Conservation (phyloP, 1,284 basidiomycete genomes). For the Ustilago hordei region DNA sequence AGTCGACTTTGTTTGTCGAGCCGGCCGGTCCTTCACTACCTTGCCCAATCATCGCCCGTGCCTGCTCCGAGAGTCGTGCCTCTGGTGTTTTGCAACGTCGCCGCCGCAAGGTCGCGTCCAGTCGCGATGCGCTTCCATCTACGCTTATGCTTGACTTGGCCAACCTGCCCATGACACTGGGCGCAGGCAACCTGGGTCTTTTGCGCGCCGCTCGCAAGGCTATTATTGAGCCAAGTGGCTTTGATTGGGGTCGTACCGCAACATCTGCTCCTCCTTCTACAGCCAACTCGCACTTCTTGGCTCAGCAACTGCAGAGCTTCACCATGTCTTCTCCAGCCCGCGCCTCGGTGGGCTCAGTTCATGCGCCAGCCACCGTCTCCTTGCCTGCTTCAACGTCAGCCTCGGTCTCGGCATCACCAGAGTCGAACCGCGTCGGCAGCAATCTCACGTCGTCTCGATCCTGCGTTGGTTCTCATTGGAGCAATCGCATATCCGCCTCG, state of each 20-base stretch:
- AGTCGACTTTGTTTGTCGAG: constrained; percentile 30
- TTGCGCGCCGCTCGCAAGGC: constrained; percentile 47
- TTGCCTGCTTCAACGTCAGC: constrained; percentile 24
- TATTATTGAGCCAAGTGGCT: constrained; percentile 37
- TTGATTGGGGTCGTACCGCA: constrained; percentile 42
- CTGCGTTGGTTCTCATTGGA: constrained; percentile 16
- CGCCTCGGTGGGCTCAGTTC: neutral
- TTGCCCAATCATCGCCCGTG: constrained; percentile 35
- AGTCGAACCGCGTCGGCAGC: constrained; percentile 6
- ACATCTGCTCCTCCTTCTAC: constrained; percentile 26
- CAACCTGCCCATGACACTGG: constrained; percentile 39
- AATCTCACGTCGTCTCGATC: constrained; percentile 17
- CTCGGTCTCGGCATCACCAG: constrained; percentile 26
- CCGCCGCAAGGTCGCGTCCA: constrained; percentile 23
- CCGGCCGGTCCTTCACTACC: constrained; percentile 8
- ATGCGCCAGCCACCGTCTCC: constrained; percentile 2
- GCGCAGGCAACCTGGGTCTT: constrained; percentile 38
- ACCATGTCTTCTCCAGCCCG: constrained; percentile 4
- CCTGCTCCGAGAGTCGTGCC: constrained; percentile 45
- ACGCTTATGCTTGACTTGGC: constrained; percentile 45
- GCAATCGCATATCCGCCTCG: constrained; percentile 12
- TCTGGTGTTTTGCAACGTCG: constrained; percentile 45
- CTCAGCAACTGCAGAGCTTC: constrained; percentile 17
- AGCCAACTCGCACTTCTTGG: constrained; percentile 13
- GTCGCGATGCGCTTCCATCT: constrained; percentile 17